phyloP scores from a whole-genome alignment of 805 yeast species.

The Metschnikowia lunata region DNA sequence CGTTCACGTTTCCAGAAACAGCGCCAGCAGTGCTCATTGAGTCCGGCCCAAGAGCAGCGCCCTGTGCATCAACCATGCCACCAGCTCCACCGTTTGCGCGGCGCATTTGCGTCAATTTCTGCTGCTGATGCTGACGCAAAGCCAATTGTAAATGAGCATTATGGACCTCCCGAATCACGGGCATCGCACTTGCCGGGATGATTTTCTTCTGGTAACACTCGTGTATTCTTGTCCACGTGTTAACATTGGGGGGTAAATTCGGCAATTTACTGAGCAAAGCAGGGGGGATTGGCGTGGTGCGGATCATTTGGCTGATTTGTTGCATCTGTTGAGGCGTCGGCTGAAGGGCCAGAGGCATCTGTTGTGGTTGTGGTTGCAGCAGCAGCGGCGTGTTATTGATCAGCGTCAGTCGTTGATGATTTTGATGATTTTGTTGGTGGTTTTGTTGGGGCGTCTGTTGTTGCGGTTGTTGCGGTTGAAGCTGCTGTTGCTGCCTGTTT shows the following conservation, averaged over 20 bases:
- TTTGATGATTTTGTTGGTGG: slow-evolving; percentile 1
- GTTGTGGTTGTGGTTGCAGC: slow-evolving; percentile 7
- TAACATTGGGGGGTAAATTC: slow-evolving; percentile 69
- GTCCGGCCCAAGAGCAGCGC: neutral
- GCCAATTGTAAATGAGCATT: slow-evolving; percentile 60
- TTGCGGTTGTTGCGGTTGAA: slow-evolving; percentile 13
- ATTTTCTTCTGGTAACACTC: slow-evolving; percentile 56
- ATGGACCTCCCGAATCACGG: slow-evolving; percentile 62
- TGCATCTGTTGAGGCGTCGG: slow-evolving; percentile 32
- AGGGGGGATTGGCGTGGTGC: slow-evolving; percentile 69
- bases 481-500: slow-evolving; percentile 2
- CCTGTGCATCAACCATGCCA: neutral
- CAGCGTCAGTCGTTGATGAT: slow-evolving; percentile 2
- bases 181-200: slow-evolving; percentile 55
- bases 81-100: slow-evolving; percentile 7
- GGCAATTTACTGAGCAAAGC: slow-evolving; percentile 64
- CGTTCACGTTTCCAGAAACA: slow-evolving; percentile 1
- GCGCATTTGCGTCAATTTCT: slow-evolving; percentile 23
- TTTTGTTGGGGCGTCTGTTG: slow-evolving; percentile 3
- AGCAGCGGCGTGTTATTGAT: slow-evolving; percentile 10
- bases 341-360: slow-evolving; percentile 10
- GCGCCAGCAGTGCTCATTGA: slow-evolving; percentile 10
- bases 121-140: slow-evolving; percentile 46
- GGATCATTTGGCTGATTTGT: slow-evolving; percentile 42
- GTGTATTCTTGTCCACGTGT: slow-evolving; percentile 77